Evolutionary conservation across 2,329 filamentous ascomycete genomes (phyloP).

Genomic region (Aschersonia sp.): DNA sequence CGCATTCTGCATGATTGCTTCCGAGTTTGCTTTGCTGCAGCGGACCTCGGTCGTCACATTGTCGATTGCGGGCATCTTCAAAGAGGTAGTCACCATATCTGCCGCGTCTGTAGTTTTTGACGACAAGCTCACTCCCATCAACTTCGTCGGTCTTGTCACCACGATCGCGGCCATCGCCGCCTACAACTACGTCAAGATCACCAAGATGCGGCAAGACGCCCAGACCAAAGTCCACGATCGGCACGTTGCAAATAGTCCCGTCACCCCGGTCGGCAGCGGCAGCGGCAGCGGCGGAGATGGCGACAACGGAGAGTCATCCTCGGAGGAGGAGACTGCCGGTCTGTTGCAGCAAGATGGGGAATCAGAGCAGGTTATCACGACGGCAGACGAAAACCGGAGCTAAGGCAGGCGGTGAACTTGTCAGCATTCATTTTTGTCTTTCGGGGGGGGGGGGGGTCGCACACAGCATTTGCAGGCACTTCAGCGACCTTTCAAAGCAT

Average conservation of each 20-base stretch:
- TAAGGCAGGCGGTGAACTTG: too few species aligned
- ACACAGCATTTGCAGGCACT: too few species aligned
- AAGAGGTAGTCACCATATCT: conserved; percentile 91
- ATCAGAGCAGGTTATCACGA: conserved; percentile 19
- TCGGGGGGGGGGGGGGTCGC: too few species aligned
- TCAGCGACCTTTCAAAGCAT: too few species aligned
- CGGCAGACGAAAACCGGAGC: conserved; percentile 3
- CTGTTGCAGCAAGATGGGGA: conserved; percentile 21
- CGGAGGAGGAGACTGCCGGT: conserved; percentile 27
- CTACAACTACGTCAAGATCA: conserved; percentile 93
- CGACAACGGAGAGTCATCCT: conserved; percentile 21
- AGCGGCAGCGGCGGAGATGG: conserved; percentile 8
- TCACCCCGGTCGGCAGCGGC: conserved; percentile 17
- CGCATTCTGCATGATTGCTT: conserved; percentile 92
- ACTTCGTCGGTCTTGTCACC: conserved; percentile 73
- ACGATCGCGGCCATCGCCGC: conserved; percentile 75
- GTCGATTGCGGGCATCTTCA: conserved; percentile 95
- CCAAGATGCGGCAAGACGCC: conserved; percentile 73
- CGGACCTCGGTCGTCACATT: conserved; percentile 92
- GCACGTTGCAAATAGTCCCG: conserved; percentile 18
- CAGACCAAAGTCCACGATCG: conserved; percentile 31
- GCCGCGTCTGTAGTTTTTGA: conserved; percentile 81
- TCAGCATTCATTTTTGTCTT: too few species aligned
- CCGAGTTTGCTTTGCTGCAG: conserved; percentile 88
- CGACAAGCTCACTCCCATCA: conserved; percentile 75